Base-by-base conservation (phyloP, 805 yeast genomes). In the Tetrapisispora pingtungensis region DNA sequence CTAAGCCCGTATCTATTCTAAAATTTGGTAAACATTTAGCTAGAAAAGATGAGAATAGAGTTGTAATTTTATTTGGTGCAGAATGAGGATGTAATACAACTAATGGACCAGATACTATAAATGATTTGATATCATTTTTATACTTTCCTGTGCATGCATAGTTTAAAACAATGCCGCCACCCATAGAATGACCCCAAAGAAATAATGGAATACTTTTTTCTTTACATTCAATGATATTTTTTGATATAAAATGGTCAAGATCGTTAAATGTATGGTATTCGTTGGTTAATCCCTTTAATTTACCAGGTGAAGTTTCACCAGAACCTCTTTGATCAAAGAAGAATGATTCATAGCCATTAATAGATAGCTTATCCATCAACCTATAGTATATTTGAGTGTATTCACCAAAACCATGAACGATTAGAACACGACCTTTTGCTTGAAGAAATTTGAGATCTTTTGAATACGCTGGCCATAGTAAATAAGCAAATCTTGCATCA, bases 251-350 rank as follows among this genome's bases (percentile, higher is more conserved):
- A 53, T 67, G 73, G 44, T 81, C 78, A 52, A 84, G 65, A 56
- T 80, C 89, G 22, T 71, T 67, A 55, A 75, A 78, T 1, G 76
- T 73, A 48, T 73, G 73, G 39, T 49, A 53, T 47, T 82, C 88
- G 54, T 75, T 68, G 1, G 85, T 76, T 22, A 61, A 58, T 10
- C 89, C 90, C 38, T 69, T 66, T 7, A 63, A 56, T 28, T 71
- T 69, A 22, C 77, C 78, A 1, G 74, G 71, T 1, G 78, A 71
- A 0, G 89, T 81, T 42, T 66, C 71, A 2, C 89, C 89, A 8
- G 86, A 76, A 0, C 93, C 94, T 56, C 89, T 68, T 61, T 83
- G 90, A 58, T 80, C 87, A 59, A 75, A 84, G 55, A 75, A 74
- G 57, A 79, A 81, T 0, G 74, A 68, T 53, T 83, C 88, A 57